phyloP scores from a whole-genome alignment of 148 eudicot genomes.

The Fagopyrum homotropicum region DNA sequence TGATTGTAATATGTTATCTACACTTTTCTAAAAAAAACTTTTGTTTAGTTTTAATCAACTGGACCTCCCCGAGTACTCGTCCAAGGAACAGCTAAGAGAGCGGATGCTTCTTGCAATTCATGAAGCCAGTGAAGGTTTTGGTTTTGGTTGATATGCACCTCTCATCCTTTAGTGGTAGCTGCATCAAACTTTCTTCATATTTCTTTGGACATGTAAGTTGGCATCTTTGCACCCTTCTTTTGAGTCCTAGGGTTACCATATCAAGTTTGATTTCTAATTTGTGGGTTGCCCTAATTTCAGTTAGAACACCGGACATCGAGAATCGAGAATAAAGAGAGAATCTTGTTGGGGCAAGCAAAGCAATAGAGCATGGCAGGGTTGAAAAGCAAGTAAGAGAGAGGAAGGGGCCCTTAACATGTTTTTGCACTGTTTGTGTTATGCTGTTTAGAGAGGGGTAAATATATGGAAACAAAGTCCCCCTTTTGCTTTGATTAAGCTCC shows the following conservation, averaged over 20 bases:
- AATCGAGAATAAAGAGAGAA: neutral
- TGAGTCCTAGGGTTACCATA: too few relatives aligned
- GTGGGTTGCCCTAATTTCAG: neutral
- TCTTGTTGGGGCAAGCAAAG: neutral
- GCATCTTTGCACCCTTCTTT: neutral
- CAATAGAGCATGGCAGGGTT: neutral
- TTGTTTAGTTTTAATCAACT: constrained; percentile 73
- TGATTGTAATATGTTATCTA: neutral
- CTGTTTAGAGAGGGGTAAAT: neutral
- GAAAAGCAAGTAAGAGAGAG: neutral
- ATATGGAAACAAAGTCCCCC: neutral
- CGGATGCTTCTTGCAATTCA: constrained; percentile 94
- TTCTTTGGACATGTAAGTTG: constrained; percentile 2
- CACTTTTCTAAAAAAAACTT: neutral
- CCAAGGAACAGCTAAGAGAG: constrained; percentile 91
- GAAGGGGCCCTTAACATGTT: neutral
- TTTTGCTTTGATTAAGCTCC: neutral
- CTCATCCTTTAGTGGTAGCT: neutral
- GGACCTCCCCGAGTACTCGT: constrained; percentile 94
- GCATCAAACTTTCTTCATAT: neutral
- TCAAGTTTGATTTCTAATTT: too few relatives aligned
- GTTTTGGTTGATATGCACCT: constrained; percentile 58
- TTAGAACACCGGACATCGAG: neutral
- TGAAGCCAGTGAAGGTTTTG: constrained; percentile 99
- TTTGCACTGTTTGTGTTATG: constrained; percentile 1